These are phyloP conservation scores for Phaseolus coccineus DNA, from an alignment of 331 rosid genomes.

Conservation along the genomic window DNA sequence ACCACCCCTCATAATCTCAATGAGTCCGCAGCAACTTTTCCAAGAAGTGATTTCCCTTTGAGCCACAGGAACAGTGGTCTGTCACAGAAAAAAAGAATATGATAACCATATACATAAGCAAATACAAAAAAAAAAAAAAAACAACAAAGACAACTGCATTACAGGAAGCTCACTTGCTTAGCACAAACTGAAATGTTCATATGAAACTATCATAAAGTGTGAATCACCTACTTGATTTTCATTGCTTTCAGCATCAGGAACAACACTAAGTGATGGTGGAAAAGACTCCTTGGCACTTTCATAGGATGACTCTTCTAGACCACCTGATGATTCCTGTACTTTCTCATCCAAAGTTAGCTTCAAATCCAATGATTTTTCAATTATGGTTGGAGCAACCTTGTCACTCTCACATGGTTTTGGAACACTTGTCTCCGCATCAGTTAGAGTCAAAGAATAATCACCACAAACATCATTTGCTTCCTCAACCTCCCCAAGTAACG, in stretches of 20 bases:
- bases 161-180: neutral
- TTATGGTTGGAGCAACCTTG: constrained; percentile 30
- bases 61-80: constrained; percentile 46
- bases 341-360: constrained; percentile 42
- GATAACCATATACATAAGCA: neutral
- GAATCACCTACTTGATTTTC: constrained; percentile 56
- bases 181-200: neutral
- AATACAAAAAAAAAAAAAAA: neutral
- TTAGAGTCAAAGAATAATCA: constrained; percentile 30
- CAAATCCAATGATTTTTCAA: constrained; percentile 42
- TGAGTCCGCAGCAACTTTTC: constrained; percentile 79
- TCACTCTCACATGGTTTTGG: constrained; percentile 33
- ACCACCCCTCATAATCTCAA: constrained; percentile 58
- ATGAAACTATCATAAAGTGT: constrained; percentile 13
- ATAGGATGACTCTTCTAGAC: constrained; percentile 44
- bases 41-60: constrained; percentile 58
- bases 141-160: neutral
- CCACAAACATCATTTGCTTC: constrained; percentile 27
- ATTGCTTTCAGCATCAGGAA: constrained; percentile 41
- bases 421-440: constrained; percentile 40
- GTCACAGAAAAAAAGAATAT: constrained; percentile 23
- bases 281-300: constrained; percentile 43
- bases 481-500: constrained; percentile 25
- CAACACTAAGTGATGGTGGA: constrained; percentile 43
- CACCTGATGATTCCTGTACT: constrained; percentile 47